Base-by-base conservation (phyloP, 805 yeast species). In the Scheffersomyces lignosus region DNA sequence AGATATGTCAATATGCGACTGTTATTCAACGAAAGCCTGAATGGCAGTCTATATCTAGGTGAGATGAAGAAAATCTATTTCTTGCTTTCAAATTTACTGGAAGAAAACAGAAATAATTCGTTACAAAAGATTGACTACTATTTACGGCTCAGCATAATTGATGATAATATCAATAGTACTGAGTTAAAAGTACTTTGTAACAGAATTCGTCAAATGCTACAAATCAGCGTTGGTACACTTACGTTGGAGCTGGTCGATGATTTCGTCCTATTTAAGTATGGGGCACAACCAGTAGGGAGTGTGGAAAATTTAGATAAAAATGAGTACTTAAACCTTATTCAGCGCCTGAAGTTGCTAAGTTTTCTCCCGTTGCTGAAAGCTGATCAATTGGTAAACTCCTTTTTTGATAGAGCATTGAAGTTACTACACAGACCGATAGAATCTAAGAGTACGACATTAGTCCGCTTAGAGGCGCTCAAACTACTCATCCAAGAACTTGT, bases 211-310 rank as follows among this genome's bases (percentile, higher is more conserved):
- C 27, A 40, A 7, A 38, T 54, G 24, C 30, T 45, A 9, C 23
- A 23, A 7, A 14, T 34, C 9, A 32, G 49, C 8, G 41, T 40
- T 5, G 51, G 47, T 3, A 13, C 34, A 12, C 28, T 44, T 8
- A 20, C 26, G n/a, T 40, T 56, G 13, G 18, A 34, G 4, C 58
- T 54, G 60, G 44, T 57, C 2, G 36, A 24, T 12, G 52, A 51
- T 20, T 56, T 36, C 26, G 26, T 50, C 10, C 29, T 39, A 8
- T 36, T 25, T 25, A 34, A 33, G 15, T 37, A 34, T 15, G 20
- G 33, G 8, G 27, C 33, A 8, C 20, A 18, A 13, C 35, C 34
- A 18, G 18, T 25, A n/a, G 15, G 22, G 10, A 29, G 10, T 6
- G 28, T 18, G 7, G 13, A 13, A 26, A 22, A 9, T 10, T n/a